Percentiles rank a stretch among this genome's conserved stretches.
Conservation (phyloP, 176 grass and related monocot species). For the Carex scoparia region DNA sequence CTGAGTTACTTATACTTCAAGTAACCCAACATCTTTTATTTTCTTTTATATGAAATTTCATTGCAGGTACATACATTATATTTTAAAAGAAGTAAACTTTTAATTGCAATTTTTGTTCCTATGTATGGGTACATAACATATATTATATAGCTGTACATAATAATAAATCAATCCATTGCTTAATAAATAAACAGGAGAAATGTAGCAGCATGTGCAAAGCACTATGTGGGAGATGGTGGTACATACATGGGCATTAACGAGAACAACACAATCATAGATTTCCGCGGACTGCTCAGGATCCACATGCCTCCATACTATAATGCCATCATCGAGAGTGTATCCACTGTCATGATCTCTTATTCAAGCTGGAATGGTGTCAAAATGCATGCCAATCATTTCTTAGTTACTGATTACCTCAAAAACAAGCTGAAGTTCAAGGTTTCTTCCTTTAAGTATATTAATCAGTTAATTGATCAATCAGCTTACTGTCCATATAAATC, state of each 20-base stretch:
- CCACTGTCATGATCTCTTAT: constrained; percentile 71
- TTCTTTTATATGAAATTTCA: too few species aligned
- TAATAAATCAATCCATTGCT: too few species aligned
- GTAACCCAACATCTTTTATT: too few species aligned
- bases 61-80: too few species aligned
- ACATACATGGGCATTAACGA: constrained; percentile 49
- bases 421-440: constrained; percentile 54
- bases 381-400: constrained; percentile 69
- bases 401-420: constrained; percentile 69
- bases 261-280: constrained; percentile 42
- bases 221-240: constrained; percentile 71
- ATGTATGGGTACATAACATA: too few species aligned
- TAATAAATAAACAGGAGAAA: constrained; percentile 24
- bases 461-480: neutral
- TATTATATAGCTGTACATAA: too few species aligned
- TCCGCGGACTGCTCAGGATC: constrained; percentile 32
- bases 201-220: constrained; percentile 67
- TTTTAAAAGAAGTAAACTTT: too few species aligned
- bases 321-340: constrained; percentile 50
- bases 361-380: constrained; percentile 74
- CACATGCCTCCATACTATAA: constrained; percentile 77
- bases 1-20: neutral
- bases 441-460: neutral
- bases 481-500: neutral
- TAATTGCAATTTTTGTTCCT: too few species aligned